These are phyloP conservation scores for Cytospora chrysosperma DNA, from an alignment of 2,329 filamentous ascomycete genomes.

Conservation along the genomic window DNA sequence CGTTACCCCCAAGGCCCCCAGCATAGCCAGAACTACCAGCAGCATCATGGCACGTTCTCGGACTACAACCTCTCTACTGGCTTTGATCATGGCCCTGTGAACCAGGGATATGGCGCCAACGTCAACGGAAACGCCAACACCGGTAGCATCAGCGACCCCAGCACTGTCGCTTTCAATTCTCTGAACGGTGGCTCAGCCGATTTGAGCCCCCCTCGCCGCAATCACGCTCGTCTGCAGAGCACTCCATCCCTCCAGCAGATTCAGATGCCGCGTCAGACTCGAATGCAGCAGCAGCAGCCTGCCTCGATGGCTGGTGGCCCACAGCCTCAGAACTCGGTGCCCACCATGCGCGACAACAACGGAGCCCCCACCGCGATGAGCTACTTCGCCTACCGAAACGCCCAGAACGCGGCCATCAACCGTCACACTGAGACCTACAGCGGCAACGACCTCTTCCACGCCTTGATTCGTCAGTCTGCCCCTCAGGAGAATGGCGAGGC, in stretches of 20 bases:
- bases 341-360: conserved; percentile 18
- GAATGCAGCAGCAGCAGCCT: conserved; percentile 14
- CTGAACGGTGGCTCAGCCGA: conserved; percentile 11
- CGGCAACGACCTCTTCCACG: no score
- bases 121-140: background rate
- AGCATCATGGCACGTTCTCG: conserved; percentile 16
- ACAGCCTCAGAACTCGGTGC: conserved; percentile 12
- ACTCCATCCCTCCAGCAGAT: conserved; percentile 10
- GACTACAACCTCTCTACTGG: conserved; percentile 12
- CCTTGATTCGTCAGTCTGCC: background rate
- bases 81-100: background rate
- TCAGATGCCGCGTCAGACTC: background rate
- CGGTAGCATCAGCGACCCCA: background rate
- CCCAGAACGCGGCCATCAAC: background rate
- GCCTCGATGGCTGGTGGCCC: conserved; percentile 13
- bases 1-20: conserved; percentile 12
- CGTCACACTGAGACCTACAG: no score
- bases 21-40: conserved; percentile 15
- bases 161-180: background rate
- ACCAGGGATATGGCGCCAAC: conserved; percentile 15
- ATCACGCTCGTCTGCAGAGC: conserved; percentile 21
- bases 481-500: conserved; percentile 1
- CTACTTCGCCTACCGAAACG: background rate
- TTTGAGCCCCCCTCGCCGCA: conserved; percentile 10
- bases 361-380: background rate